Percentiles rank a stretch among this genome's conserved stretches.
These are phyloP conservation scores for Fusarium miscanthi DNA, from an alignment of 2,329 filamentous ascomycete genomes.

Conservation along the genomic window DNA sequence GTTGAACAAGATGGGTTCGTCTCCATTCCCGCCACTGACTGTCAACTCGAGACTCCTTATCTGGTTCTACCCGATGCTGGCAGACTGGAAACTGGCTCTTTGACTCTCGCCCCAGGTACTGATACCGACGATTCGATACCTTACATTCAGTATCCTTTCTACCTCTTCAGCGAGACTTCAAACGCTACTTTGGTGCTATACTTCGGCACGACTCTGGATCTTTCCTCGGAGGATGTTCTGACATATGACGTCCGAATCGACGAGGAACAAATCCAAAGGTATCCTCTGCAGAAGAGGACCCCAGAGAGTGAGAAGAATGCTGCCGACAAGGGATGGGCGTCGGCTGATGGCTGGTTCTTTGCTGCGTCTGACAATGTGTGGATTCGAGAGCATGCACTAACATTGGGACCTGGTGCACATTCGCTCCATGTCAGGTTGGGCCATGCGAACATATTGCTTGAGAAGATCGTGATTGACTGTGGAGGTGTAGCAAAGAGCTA, in stretches of 20 bases:
- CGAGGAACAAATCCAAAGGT: background rate
- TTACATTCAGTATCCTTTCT: conserved; percentile 23
- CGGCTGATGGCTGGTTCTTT: conserved; percentile 33
- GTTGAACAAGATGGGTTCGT: conserved; percentile 68
- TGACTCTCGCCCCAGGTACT: background rate
- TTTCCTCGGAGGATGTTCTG: conserved; percentile 18
- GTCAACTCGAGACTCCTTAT: conserved; percentile 5
- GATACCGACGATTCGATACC: fast-evolving
- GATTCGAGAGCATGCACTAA: conserved; percentile 8
- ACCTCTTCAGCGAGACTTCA: conserved; percentile 4
- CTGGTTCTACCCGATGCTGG: conserved; percentile 21
- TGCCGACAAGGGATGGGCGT: conserved; percentile 28
- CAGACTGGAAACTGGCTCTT: conserved; percentile 16
- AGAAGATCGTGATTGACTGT: conserved; percentile 35
- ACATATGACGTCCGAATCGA: conserved; percentile 23
- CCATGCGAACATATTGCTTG: conserved; percentile 32
- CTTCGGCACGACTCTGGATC: conserved; percentile 30
- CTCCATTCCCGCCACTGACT: conserved; percentile 28
- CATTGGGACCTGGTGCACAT: background rate
- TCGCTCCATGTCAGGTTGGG: background rate
- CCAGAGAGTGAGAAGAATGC: conserved; percentile 28
- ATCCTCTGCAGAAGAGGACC: conserved; percentile 14
- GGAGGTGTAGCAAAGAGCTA: conserved; percentile 27
- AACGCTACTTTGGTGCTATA: background rate
- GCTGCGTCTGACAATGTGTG: conserved; percentile 36